A percentile compares a stretch with the other conserved stretches of the same genome.
phyloP scores from a whole-genome alignment of 2,329 filamentous ascomycete species.

The Apiospora malaysiana region DNA sequence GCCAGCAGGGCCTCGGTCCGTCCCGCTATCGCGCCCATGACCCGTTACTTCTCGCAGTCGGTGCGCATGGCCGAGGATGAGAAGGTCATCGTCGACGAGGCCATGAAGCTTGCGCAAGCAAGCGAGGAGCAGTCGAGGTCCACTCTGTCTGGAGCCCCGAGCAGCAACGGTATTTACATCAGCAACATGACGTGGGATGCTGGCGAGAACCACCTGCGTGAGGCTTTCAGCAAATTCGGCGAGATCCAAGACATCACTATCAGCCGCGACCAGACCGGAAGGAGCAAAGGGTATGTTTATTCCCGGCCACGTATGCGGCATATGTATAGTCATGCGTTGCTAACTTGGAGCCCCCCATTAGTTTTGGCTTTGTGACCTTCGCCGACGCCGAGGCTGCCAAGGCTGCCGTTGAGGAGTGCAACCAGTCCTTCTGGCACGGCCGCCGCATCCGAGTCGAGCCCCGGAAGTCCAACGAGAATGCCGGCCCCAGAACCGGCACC shows the following conservation, averaged over 20 bases:
- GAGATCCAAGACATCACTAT: constrained; percentile 32
- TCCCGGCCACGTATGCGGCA: not conserved
- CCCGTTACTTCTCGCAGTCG: constrained; percentile 41
- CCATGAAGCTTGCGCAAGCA: constrained; percentile 18
- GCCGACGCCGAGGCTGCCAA: constrained; percentile 25
- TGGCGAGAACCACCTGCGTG: constrained; percentile 62
- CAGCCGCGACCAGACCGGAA: constrained; percentile 35
- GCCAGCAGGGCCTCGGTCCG: constrained; percentile 34
- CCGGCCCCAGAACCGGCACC: constrained; percentile 6
- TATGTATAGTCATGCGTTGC: constrained; percentile 10
- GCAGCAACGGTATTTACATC: constrained; percentile 59
- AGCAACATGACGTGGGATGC: constrained; percentile 76
- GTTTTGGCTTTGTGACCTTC: constrained; percentile 40
- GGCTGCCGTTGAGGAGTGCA: constrained; percentile 33
- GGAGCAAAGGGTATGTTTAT: constrained; percentile 40
- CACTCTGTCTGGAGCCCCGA: constrained; percentile 6
- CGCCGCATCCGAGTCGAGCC: constrained; percentile 37
- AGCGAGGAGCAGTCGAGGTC: constrained; percentile 7
- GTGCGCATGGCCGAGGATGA: constrained; percentile 31
- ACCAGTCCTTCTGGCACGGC: constrained; percentile 43
- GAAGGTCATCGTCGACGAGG: constrained; percentile 23
- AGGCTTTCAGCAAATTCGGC: constrained; percentile 58
- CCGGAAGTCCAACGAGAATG: constrained; percentile 35
- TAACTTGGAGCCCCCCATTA: constrained; percentile 28
- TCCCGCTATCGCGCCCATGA: constrained; percentile 26